phyloP scores from a whole-genome alignment of 495 filamentous ascomycete species.

The Annulohypoxylon maeteangense region DNA sequence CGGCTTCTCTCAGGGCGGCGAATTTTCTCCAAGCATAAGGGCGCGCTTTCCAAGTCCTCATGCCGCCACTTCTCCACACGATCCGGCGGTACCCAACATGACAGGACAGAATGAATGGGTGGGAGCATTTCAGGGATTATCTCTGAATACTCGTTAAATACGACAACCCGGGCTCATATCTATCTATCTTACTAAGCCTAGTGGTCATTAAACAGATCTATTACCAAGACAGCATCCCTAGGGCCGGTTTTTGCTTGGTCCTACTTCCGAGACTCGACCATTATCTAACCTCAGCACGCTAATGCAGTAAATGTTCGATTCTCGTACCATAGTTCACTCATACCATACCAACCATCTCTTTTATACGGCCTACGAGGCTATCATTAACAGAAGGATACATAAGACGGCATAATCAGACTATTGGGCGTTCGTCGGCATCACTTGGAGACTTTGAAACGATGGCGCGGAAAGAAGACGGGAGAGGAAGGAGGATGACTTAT shows the following conservation, averaged over 20 bases:
- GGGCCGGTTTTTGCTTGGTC: neutral
- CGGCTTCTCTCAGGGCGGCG: conserved; percentile 54
- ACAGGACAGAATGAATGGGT: conserved; percentile 58
- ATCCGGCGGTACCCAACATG: conserved; percentile 49
- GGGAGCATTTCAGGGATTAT: conserved; percentile 62
- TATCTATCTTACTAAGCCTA: neutral
- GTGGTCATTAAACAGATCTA: neutral
- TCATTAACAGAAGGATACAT: conserved; percentile 31
- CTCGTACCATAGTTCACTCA: conserved; percentile 50
- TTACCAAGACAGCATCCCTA: neutral
- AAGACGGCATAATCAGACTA: conserved; percentile 40
- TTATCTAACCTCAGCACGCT: neutral
- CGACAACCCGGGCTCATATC: neutral
- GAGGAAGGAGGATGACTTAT: conserved; percentile 23
- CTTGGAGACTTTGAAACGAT: conserved; percentile 36
- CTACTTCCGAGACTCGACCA: neutral
- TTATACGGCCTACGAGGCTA: conserved; percentile 25
- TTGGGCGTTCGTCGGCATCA: conserved; percentile 46
- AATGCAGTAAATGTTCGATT: conserved; percentile 43
- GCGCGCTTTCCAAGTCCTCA: conserved; percentile 57
- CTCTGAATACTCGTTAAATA: conserved; percentile 61
- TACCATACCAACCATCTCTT: conserved; percentile 37
- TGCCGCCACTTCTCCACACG: conserved; percentile 49
- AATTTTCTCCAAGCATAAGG: conserved; percentile 53
- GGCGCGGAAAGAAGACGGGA: conserved; percentile 35